Conservation (phyloP, 208 protist genomes). For the Acanthamoeba castellanii region DNA sequence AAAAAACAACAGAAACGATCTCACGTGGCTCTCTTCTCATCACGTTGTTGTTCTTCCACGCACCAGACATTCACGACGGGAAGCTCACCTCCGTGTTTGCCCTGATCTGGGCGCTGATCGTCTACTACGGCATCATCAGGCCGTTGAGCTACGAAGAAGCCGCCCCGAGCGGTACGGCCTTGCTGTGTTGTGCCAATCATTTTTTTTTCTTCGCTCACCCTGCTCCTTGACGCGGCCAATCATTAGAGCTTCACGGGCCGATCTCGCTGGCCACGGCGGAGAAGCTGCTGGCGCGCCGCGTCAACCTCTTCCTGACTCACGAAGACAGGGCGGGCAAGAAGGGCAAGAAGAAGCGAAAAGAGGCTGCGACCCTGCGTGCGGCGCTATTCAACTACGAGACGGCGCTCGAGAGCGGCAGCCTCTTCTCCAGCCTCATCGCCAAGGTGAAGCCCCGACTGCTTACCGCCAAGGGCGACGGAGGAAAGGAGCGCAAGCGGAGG, state of each 20-base stretch:
- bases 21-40: too few species aligned
- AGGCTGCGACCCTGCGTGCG: neutral
- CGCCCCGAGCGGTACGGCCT: neutral
- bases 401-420: neutral
- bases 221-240: too few species aligned
- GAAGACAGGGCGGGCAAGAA: neutral
- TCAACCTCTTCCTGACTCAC: neutral
- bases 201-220: neutral
- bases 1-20: neutral
- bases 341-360: neutral
- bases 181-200: neutral
- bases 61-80: neutral
- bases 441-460: neutral
- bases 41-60: neutral
- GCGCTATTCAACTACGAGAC: neutral
- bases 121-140: constrained; percentile 22
- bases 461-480: neutral
- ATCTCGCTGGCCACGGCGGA: neutral
- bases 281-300: neutral
- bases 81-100: constrained; percentile 25
- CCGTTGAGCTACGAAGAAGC: neutral
- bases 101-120: constrained; percentile 7
- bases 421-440: neutral
- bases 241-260: too few species aligned
- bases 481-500: neutral